phyloP scores from a whole-genome alignment of 345 rosid genomes.

The Microcos paniculata region DNA sequence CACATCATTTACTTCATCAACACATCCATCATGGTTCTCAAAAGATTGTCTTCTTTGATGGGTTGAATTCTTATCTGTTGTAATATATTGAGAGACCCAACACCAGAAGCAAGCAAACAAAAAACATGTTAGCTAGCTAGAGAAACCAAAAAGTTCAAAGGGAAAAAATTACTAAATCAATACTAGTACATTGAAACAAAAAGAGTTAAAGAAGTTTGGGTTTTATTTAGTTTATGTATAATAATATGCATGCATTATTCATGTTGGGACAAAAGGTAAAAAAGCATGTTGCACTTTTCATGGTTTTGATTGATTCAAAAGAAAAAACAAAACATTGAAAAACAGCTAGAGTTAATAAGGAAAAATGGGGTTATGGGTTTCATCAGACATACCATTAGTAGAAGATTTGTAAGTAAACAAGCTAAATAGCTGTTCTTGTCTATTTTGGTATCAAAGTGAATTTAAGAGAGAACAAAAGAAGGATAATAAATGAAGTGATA shows the following conservation, averaged over 20 bases:
- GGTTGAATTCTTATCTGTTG: conserved; percentile 33
- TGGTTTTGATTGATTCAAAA: conserved; percentile 1
- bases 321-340: background rate
- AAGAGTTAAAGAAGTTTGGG: background rate
- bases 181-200: background rate
- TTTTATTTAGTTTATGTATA: background rate
- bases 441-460: conserved; percentile 26
- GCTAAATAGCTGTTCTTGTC: conserved; percentile 23
- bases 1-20: conserved; percentile 32
- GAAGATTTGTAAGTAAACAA: conserved; percentile 27
- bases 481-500: conserved; percentile 39
- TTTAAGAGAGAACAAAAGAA: background rate
- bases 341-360: background rate
- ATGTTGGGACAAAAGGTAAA: background rate
- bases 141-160: background rate
- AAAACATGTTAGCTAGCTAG: background rate
- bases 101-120: background rate
- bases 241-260: background rate
- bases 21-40: conserved; percentile 33
- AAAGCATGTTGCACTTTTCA: conserved; percentile 1
- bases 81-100: background rate
- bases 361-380: conserved; percentile 16
- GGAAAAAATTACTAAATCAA: background rate
- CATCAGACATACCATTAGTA: conserved; percentile 35
- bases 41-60: conserved; percentile 40